Base-by-base conservation (phyloP, 495 filamentous ascomycete species). In the Lepraria neglecta region DNA sequence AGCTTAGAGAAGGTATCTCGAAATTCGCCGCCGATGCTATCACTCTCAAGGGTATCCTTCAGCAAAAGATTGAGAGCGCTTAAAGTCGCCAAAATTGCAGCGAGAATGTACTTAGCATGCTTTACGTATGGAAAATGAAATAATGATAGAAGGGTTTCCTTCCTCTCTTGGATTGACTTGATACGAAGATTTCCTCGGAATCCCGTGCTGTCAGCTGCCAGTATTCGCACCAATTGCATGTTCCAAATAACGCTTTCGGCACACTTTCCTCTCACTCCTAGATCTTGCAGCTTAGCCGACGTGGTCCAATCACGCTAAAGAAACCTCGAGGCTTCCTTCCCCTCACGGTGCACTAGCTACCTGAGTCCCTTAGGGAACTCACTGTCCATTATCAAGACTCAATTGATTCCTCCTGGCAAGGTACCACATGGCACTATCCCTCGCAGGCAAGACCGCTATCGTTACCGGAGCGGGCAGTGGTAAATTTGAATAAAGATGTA, bases 1-100 rank as follows among this genome's bases (percentile, higher is more conserved):
- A 99, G 87, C 84, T 99, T 64, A 85, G 90, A 50, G 92, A 97
- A 78, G 94, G 94, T 79, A 99, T 99, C 82, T 92, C 89, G 78
- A 96, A 95, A 77, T 99, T 99, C 73, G 92, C 95, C 38, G 95
- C 92, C 62, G 94, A 97, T 74, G 92, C 94, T 56, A 81, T 89
- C 63, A 92, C 89, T 56, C 87, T 99, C 62, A 97, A 97, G 86
- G 83, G 84, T 59, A 91, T 95, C 67, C 82, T 99, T 71, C 84
- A 84, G 82, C 74, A 83, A 73, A 97, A 96, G 87, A 83, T 97
- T 70, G 71, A 82, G 76, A 68, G 67, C 33, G 62, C 64, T 47
- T 71, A 42, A 46, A 21, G 14, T 35, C 7, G 19, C 35, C n/a
- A n/a, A 31, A 46, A 56, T 38, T 40, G 42, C 43, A 61, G 42